phyloP scores from a whole-genome alignment of 371 early-diverging fungal genomes.

The Capniomyces stellatus region DNA sequence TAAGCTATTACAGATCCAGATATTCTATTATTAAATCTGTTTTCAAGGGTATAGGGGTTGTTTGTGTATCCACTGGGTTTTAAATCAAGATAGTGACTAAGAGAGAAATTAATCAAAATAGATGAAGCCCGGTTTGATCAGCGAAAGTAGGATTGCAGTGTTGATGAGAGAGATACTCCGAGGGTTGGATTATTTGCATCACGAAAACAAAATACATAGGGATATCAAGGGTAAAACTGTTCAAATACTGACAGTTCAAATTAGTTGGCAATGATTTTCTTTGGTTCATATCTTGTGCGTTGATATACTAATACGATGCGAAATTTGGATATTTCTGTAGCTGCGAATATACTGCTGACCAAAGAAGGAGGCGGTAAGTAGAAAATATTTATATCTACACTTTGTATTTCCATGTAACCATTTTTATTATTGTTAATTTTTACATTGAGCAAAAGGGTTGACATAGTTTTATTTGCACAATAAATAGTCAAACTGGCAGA shows the following conservation, averaged over 20 bases:
- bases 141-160: slow-evolving; percentile 80
- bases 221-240: slow-evolving; percentile 41
- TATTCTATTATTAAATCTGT: no score
- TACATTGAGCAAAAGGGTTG: neutral
- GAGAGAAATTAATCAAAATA: no score
- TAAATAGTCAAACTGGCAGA: slow-evolving; percentile 77
- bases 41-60: no score
- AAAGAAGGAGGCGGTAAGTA: slow-evolving; percentile 11
- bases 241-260: no score
- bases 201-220: slow-evolving; percentile 85
- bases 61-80: no score
- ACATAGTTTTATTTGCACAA: slow-evolving; percentile 4
- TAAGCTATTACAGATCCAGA: slow-evolving; percentile 22
- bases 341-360: slow-evolving; percentile 28
- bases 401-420: neutral
- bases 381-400: neutral
- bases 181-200: slow-evolving; percentile 90
- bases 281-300: no score
- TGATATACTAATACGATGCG: neutral
- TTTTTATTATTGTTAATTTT: neutral
- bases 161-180: slow-evolving; percentile 75
- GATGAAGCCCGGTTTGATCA: slow-evolving; percentile 63
- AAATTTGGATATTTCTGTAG: slow-evolving; percentile 6
- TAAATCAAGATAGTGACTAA: no score
- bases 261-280: no score